Evolutionary conservation across 1,284 basidiomycete genomes (phyloP).

Genomic region (Cryptococcus sp.): DNA sequence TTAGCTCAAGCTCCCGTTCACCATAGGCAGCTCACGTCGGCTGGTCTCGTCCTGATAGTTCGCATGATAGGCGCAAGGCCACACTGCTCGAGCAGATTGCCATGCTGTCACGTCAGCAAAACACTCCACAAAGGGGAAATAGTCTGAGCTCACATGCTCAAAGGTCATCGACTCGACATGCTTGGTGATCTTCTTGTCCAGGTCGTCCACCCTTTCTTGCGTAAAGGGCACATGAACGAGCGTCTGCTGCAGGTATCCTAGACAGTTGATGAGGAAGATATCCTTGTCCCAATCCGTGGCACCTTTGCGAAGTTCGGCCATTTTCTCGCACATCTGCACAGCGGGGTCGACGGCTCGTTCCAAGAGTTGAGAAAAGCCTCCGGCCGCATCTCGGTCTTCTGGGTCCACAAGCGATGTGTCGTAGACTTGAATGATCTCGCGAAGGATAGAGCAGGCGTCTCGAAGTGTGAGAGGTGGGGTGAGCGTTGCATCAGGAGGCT

Average conservation of each 20-base stretch:
- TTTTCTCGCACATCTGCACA: conserved; percentile 64
- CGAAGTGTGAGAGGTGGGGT: conserved; percentile 70
- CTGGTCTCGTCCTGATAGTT: conserved; percentile 55
- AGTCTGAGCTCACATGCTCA: conserved; percentile 64
- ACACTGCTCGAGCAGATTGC: conserved; percentile 63
- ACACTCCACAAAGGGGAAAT: no score
- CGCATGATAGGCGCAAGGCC: conserved; percentile 63
- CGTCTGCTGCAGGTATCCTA: conserved; percentile 71
- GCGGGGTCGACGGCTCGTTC: conserved; percentile 78
- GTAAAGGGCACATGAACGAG: conserved; percentile 72
- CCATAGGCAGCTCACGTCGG: conserved; percentile 50
- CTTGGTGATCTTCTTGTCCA: conserved; percentile 61
- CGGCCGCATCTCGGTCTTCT: conserved; percentile 36
- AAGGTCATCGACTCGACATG: conserved; percentile 63
- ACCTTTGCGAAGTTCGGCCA: conserved; percentile 59
- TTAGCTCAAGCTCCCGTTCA: not conserved
- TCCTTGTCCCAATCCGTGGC: conserved; percentile 64
- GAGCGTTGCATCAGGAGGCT: conserved; percentile 71
- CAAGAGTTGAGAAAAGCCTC: conserved; percentile 63
- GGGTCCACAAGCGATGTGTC: conserved; percentile 65
- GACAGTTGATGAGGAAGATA: conserved; percentile 77
- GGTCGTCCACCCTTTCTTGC: conserved; percentile 53
- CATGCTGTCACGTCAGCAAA: conserved; percentile 53
- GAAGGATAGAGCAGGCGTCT: conserved; percentile 73
- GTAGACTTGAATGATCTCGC: conserved; percentile 83